Percentiles rank a stretch among this genome's conserved stretches.
These are phyloP conservation scores for Rhazya stricta DNA, from an alignment of 257 asterid species.

Conservation along the genomic window DNA sequence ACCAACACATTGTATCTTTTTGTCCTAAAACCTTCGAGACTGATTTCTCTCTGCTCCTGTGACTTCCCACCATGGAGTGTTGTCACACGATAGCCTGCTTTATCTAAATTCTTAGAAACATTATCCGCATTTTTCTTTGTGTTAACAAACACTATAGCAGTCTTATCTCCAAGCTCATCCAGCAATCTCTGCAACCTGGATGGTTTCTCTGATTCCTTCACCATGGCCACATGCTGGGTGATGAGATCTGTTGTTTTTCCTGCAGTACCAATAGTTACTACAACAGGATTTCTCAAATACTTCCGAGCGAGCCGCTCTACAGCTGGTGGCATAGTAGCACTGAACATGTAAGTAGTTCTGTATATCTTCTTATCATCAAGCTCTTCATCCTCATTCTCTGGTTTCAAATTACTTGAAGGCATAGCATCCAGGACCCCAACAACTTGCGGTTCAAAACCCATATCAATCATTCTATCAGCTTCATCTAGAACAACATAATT, in stretches of 20 bases:
- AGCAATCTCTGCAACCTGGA: slow-evolving; percentile 20
- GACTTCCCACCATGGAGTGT: slow-evolving; percentile 34
- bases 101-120: slow-evolving; percentile 21
- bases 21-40: slow-evolving; percentile 30
- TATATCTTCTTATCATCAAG: slow-evolving; percentile 27
- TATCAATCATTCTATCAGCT: slow-evolving; percentile 34
- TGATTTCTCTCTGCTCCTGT: slow-evolving; percentile 29
- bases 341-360: slow-evolving; percentile 29
- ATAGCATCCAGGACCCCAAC: slow-evolving; percentile 29
- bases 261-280: slow-evolving; percentile 28
- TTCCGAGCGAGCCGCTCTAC: slow-evolving; percentile 31
- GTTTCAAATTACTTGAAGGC: slow-evolving; percentile 33
- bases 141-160: slow-evolving; percentile 29
- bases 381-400: slow-evolving; percentile 33
- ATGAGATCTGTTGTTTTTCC: slow-evolving; percentile 29
- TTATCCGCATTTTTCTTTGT: slow-evolving; percentile 24
- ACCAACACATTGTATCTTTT: slow-evolving; percentile 30
- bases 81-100: slow-evolving; percentile 27
- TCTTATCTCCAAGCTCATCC: slow-evolving; percentile 32
- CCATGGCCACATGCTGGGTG: slow-evolving; percentile 29
- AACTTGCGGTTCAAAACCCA: slow-evolving; percentile 32
- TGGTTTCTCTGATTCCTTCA: slow-evolving; percentile 28
- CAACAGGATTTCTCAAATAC: slow-evolving; percentile 29
- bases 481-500: slow-evolving; percentile 36
- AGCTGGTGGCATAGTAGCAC: slow-evolving; percentile 34